phyloP scores from a whole-genome alignment of 176 grass and related monocot genomes.

The Secale cereale region DNA sequence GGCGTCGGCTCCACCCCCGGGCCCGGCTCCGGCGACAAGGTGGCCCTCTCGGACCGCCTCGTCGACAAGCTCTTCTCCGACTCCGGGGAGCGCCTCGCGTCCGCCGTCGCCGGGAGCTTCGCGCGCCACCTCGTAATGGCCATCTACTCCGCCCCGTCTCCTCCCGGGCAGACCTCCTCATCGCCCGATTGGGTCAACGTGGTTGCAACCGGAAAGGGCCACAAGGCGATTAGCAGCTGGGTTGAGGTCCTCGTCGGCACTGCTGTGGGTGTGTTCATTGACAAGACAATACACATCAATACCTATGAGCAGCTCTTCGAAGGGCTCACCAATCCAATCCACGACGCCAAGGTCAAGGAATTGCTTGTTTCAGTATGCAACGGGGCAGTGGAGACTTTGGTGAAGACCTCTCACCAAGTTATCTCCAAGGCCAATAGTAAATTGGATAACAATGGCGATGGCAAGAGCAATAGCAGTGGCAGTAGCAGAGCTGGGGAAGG shows the following conservation, averaged over 20 bases:
- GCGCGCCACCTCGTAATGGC: conserved; percentile 60
- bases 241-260: conserved; percentile 64
- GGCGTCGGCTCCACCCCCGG: conserved; percentile 24
- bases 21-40: neutral
- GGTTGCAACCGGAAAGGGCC: conserved; percentile 44
- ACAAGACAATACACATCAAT: conserved; percentile 96
- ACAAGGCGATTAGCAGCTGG: conserved; percentile 49
- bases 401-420: conserved; percentile 81
- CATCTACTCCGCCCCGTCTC: conserved; percentile 36
- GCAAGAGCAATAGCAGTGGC: neutral
- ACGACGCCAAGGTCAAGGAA: conserved; percentile 68
- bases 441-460: neutral
- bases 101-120: conserved; percentile 71
- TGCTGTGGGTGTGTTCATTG: conserved; percentile 76
- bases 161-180: conserved; percentile 28
- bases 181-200: conserved; percentile 56
- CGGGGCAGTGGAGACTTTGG: conserved; percentile 73
- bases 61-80: conserved; percentile 83
- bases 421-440: conserved; percentile 28
- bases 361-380: conserved; percentile 80
- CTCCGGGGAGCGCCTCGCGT: conserved; percentile 59
- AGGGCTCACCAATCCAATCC: conserved; percentile 79
- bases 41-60: conserved; percentile 54
- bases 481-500: conserved; percentile 21
- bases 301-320: conserved; percentile 85